A percentile compares a stretch with the other conserved stretches of the same genome.
phyloP scores from a whole-genome alignment of 2,329 filamentous ascomycete species.

The Pseudohalonectria lignicola region DNA sequence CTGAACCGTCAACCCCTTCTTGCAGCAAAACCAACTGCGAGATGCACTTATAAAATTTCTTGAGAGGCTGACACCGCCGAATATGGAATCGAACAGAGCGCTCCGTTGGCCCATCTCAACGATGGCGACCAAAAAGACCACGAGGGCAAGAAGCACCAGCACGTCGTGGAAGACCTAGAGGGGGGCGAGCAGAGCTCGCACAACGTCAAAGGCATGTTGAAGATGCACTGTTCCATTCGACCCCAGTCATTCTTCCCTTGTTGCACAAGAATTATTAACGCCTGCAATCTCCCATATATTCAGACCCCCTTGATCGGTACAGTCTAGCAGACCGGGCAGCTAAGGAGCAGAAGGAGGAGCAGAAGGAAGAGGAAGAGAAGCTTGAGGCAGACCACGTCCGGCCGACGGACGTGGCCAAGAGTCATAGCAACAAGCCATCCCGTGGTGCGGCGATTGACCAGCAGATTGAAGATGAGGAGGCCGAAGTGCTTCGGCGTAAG shows the following conservation, averaged over 20 bases:
- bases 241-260: not conserved
- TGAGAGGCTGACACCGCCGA: no score
- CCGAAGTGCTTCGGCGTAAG: slow-evolving; percentile 52
- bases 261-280: not conserved
- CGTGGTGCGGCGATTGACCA: slow-evolving; percentile 64
- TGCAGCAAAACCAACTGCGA: no score
- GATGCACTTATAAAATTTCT: no score
- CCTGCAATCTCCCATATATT: no score
- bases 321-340: slow-evolving; percentile 1
- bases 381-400: not conserved
- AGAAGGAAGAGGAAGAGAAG: not conserved
- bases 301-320: slow-evolving; percentile 2
- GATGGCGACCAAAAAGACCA: slow-evolving; percentile 1
- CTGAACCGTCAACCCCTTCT: no score
- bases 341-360: slow-evolving; percentile 4
- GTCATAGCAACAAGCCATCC: slow-evolving; percentile 64
- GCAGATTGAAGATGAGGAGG: slow-evolving; percentile 56
- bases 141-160: not conserved
- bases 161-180: not conserved
- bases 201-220: not conserved
- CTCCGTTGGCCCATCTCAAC: not conserved
- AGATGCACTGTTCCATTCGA: not conserved
- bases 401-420: slow-evolving; percentile 33
- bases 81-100: no score
- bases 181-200: not conserved